Conservation (phyloP, 139 green algal species). For the Chlamydomonas sp. region DNA sequence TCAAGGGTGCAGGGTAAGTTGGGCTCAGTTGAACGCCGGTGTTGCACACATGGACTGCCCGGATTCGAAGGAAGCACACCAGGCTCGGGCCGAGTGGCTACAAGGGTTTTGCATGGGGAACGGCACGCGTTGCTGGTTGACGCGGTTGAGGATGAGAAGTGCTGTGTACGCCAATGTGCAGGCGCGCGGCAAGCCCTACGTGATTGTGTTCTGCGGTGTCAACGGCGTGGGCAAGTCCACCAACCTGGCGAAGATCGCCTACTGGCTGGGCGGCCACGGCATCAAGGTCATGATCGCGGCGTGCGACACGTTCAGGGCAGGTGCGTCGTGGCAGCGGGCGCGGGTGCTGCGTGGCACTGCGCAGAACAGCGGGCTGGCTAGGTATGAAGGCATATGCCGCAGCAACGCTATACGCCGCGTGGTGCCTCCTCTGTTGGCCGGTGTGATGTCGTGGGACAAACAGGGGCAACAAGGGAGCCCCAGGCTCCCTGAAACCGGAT, state of each 20-base stretch:
- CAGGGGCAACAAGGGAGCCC: background rate
- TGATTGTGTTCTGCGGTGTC: conserved; percentile 98
- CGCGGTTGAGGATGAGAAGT: background rate
- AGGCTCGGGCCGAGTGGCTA: no score
- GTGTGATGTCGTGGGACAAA: no score
- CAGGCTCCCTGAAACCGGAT: background rate
- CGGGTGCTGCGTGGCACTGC: no score
- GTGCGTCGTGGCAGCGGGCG: background rate
- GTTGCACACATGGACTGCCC: no score
- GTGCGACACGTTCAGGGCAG: conserved; percentile 96
- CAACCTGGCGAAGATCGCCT: conserved; percentile 98
- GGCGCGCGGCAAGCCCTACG: conserved; percentile 86
- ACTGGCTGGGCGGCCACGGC: conserved; percentile 88
- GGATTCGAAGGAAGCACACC: no score
- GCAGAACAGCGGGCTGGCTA: no score
- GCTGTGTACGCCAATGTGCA: conserved; percentile 19
- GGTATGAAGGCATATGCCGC: no score
- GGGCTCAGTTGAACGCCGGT: no score
- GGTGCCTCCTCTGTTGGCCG: no score
- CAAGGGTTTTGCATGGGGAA: no score
- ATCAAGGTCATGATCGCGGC: conserved; percentile 85
- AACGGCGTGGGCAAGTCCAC: conserved; percentile 99
- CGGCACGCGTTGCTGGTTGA: background rate
- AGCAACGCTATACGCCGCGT: no score
- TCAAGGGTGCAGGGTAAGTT: background rate